Evolutionary conservation across 2,329 filamentous ascomycete species (phyloP).

Genomic region (Madurella fahalii): DNA sequence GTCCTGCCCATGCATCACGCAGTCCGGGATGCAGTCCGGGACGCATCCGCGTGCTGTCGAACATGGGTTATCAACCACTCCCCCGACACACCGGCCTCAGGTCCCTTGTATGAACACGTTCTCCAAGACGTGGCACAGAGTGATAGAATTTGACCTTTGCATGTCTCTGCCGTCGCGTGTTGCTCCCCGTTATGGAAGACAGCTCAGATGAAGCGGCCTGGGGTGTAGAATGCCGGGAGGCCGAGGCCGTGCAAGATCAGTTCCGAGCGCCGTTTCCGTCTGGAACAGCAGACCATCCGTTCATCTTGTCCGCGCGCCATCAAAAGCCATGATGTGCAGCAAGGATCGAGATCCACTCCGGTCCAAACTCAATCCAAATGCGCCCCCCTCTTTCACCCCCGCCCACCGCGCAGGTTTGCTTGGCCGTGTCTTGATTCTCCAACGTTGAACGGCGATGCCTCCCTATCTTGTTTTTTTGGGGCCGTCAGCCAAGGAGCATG

Average conservation of each 20-base stretch:
- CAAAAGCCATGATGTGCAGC: conserved; percentile 24
- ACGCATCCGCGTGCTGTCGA: conserved; percentile 22
- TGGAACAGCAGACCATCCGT: not conserved
- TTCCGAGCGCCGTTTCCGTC: not conserved
- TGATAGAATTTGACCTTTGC: too few species aligned
- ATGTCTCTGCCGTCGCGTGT: too few species aligned
- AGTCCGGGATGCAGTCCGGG: conserved; percentile 18
- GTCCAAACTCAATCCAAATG: conserved; percentile 19
- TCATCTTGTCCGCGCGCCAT: not conserved
- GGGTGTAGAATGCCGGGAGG: too few species aligned
- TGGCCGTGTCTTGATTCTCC: not conserved
- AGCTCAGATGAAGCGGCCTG: too few species aligned
- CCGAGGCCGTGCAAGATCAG: too few species aligned
- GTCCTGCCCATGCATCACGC: not conserved
- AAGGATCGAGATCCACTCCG: conserved; percentile 20
- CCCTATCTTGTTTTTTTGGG: too few species aligned
- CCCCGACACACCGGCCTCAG: not conserved
- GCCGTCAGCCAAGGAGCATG: too few species aligned
- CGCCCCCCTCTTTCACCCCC: conserved; percentile 2
- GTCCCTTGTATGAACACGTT: too few species aligned
- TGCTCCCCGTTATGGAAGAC: too few species aligned
- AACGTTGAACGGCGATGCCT: too few species aligned
- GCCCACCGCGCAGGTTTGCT: not conserved
- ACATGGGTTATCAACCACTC: conserved; percentile 3
- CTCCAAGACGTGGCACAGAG: too few species aligned